Percentiles rank a stretch among this genome's conserved stretches.
phyloP scores from a whole-genome alignment of 768 basidiomycete genomes.

The Guyanaporus albipodus region DNA sequence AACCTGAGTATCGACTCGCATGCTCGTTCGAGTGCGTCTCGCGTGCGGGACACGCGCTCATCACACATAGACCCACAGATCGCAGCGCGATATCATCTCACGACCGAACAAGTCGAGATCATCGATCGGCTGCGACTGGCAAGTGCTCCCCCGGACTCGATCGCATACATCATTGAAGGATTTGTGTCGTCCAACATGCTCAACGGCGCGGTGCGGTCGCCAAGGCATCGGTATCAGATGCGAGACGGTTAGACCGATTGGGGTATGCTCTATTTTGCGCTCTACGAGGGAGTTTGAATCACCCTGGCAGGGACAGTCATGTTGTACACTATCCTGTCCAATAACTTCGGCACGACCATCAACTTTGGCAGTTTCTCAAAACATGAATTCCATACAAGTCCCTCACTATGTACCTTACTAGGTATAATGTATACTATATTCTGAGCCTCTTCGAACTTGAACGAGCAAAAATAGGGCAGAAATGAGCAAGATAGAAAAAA shows the following conservation, averaged over 20 bases:
- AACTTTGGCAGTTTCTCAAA: too few species aligned
- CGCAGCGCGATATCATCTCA: conserved; percentile 5
- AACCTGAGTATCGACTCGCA: too few species aligned
- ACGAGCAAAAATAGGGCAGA: too few species aligned
- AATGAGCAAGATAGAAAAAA: too few species aligned
- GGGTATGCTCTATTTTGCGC: not conserved
- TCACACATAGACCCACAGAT: not conserved
- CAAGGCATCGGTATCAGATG: conserved; percentile 23
- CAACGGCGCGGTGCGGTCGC: conserved; percentile 11
- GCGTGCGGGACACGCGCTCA: not conserved
- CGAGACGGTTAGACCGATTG: not conserved
- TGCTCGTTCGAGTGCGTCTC: not conserved
- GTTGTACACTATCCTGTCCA: too few species aligned
- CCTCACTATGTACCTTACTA: too few species aligned
- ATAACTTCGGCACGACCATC: too few species aligned
- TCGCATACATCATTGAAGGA: conserved; percentile 14
- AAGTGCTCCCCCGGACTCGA: conserved; percentile 13
- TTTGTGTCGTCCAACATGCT: not conserved
- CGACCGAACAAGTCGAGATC: conserved; percentile 10
- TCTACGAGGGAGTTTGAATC: too few species aligned
- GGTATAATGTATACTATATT: too few species aligned
- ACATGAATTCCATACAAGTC: too few species aligned
- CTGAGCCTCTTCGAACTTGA: too few species aligned
- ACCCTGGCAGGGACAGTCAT: too few species aligned
- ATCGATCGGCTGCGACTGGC: conserved; percentile 8